Conservation (phyloP, 208 protist genomes). For the Naegleria fowleri region DNA sequence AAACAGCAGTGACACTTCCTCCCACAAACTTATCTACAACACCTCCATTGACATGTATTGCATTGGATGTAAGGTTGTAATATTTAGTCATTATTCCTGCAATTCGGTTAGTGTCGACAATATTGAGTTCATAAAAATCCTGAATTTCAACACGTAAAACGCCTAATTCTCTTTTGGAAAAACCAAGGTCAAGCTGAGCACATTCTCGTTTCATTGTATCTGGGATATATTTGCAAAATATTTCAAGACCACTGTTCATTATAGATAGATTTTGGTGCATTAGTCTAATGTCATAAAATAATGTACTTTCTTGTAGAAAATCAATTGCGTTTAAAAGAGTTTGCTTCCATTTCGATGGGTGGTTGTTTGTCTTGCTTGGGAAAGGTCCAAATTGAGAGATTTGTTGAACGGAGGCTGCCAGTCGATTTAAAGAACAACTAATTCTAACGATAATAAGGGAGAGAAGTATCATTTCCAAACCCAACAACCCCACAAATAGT, state of each 20-base stretch:
- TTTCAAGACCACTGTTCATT: not conserved
- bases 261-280: not conserved
- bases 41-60: not conserved
- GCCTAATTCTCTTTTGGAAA: not conserved
- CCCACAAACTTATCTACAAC: not conserved
- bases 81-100: not conserved
- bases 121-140: not conserved
- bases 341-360: too few species aligned
- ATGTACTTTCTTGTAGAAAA: not conserved
- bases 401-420: too few species aligned
- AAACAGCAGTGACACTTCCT: not conserved
- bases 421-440: not conserved
- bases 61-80: not conserved
- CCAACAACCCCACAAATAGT: not conserved
- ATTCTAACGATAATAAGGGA: not conserved
- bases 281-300: not conserved
- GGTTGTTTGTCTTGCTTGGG: too few species aligned
- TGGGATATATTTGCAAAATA: not conserved
- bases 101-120: not conserved
- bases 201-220: too few species aligned
- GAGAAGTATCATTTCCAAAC: not conserved
- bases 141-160: not conserved
- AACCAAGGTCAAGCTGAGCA: not conserved
- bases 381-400: too few species aligned
- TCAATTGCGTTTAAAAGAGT: not conserved